Evolutionary conservation across 176 grass and related monocot species (phyloP), one percentile per base, ranked within the genome.

Genomic region (Oryza officinalis): DNA sequence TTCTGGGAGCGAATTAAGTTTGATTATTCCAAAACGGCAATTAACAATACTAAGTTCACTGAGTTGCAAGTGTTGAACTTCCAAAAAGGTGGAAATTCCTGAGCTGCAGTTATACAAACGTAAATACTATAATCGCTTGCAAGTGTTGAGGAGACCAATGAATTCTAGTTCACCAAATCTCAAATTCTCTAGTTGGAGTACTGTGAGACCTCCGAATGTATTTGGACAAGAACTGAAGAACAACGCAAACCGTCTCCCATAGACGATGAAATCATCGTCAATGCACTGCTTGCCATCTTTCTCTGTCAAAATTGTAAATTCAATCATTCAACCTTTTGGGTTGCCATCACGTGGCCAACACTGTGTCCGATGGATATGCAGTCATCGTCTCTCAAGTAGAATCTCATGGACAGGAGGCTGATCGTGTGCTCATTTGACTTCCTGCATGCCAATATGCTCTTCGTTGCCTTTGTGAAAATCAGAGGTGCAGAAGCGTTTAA

Each of bases 381-480:
- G 17, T 75, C 46, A 37, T 6, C 10, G 1, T 74, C 45, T 54
- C 32, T 76, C 10, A 76, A 38, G 20, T 35, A 76, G 50, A 76
- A 76, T 11, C 10, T 33, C 5, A 76, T 25, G 20, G 28, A 76
- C 28, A 76, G 30, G 0, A n/a, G 28, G 10, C 13, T 3, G 49
- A 74, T 54, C 26, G 72, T 74, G 7, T 74, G 25, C 17, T 14
- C 23, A 43, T 12, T 4, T 0, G 70, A 17, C 25, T 47, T 26
- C 70, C 70, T 46, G 25, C 1, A 43, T 47, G 70, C 25, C 13
- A 72, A 5, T n/a, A 72, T 72, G 70, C 25, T 47, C 23, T 6
- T 47, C 10, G 70, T 72, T 72, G 70, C 70, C 32, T 33, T 33
- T n/a, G n/a, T n/a, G n/a, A n/a, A n/a, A n/a, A n/a, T n/a, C n/a